Base-by-base conservation (phyloP, 2,329 filamentous ascomycete species). In the Hypomyces perniciosus region DNA sequence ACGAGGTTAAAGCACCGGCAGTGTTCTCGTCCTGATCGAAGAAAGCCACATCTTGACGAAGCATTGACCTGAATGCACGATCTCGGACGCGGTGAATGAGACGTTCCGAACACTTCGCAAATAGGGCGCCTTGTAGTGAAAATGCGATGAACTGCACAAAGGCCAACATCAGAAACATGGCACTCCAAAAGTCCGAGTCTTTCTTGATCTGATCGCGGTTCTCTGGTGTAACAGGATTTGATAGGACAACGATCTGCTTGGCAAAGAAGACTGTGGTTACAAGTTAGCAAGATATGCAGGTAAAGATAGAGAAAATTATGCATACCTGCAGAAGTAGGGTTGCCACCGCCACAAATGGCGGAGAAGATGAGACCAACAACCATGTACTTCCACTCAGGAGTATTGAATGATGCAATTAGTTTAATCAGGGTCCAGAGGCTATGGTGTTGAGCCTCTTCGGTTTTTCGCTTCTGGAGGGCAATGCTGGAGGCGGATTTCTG, bases 1-100 rank as follows among this genome's bases (percentile, higher is more conserved):
- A 93, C 0, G 87, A 89, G 0, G 90, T 96, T 59, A 99, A 73
- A 1, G 90, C 87, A 58, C 93, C 93, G 7, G 90, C 85, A 5
- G 87, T 91, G 66, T 97, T 95, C 67, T 93, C 86, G 56, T 95
- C 89, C 43, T 77, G 78, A 67, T 97, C 93, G 61, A 96, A 99
- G 68, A 91, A 97, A 30, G 83, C 76, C 52, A 97, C 92, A 57
- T 97, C 93, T 69, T 97, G 92, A 57, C 91, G 87, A 46, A 97
- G 81, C 74, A 99, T 90, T 29, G 85, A 78, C 31, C 91, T 80
- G 74, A 99, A 96, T 8, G 91, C 87, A 51, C 76, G 77, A 66
- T 93, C 84, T 60, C 93, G 83, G 1, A 92, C 89, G n/a, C 90
- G 84, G 65, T 90, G 88, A 50, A 96, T 80, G 26, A 97, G 79